Evolutionary conservation across 331 rosid genomes (phyloP).

Genomic region (Quercus tomentella): DNA sequence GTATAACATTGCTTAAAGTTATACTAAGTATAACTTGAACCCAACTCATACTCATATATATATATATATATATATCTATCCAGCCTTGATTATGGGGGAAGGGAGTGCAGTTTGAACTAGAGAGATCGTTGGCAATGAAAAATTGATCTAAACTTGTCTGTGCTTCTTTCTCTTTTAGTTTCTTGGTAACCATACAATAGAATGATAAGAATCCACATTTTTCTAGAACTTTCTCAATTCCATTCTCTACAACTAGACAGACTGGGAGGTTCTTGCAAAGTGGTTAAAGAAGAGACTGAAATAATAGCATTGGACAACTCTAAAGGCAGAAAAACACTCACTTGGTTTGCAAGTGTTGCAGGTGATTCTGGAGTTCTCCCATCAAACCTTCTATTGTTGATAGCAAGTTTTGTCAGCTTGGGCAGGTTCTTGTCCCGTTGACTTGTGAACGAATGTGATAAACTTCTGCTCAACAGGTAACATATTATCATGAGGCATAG

Average conservation of each 20-base stretch:
- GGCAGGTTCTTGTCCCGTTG: conserved; percentile 69
- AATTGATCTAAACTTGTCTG: not conserved
- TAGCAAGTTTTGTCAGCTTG: conserved; percentile 77
- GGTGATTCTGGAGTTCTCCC: conserved; percentile 74
- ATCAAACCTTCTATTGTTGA: conserved; percentile 65
- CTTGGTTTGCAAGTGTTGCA: conserved; percentile 68
- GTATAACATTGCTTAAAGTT: too few relatives aligned
- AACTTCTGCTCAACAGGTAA: conserved; percentile 40
- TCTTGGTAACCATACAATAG: conserved; percentile 4
- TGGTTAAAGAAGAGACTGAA: conserved; percentile 21
- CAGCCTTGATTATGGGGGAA: too few relatives aligned
- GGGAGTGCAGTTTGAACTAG: too few relatives aligned
- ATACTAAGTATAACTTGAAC: too few relatives aligned
- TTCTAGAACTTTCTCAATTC: conserved; percentile 2
- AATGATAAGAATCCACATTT: conserved; percentile 8
- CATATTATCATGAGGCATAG: not conserved
- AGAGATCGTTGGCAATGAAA: not conserved
- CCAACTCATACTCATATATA: too few relatives aligned
- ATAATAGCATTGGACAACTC: conserved; percentile 9
- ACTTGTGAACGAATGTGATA: conserved; percentile 68
- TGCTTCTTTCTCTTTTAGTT: conserved; percentile 7
- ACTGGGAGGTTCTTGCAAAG: not conserved
- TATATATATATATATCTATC: too few relatives aligned
- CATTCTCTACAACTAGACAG: conserved; percentile 5
- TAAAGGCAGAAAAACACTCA: conserved; percentile 28